These are phyloP conservation scores for Cardamine resedifolia DNA, from an alignment of 345 rosid species.

Conservation along the genomic window DNA sequence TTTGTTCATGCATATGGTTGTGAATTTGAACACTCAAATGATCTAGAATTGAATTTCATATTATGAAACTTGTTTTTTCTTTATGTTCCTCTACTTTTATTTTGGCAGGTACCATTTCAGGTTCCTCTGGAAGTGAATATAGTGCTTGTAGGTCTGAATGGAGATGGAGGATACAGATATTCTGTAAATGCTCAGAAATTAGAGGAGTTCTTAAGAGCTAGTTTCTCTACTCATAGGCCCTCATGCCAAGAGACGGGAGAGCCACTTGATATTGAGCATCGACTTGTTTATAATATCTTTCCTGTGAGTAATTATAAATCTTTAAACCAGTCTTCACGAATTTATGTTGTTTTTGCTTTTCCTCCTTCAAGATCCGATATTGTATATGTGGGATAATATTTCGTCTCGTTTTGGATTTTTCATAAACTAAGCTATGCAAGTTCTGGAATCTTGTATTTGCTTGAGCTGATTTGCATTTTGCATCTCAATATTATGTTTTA, in stretches of 20 bases:
- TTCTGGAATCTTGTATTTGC: slow-evolving; percentile 15
- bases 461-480: slow-evolving; percentile 3
- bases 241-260: slow-evolving; percentile 87
- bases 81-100: not conserved
- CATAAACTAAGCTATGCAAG: slow-evolving; percentile 9
- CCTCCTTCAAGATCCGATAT: not conserved
- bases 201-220: slow-evolving; percentile 72
- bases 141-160: slow-evolving; percentile 78
- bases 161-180: slow-evolving; percentile 92
- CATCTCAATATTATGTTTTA: not conserved
- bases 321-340: slow-evolving; percentile 7
- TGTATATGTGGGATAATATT: not conserved
- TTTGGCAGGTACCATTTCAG: slow-evolving; percentile 89
- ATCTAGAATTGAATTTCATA: slow-evolving; percentile 6
- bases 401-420: slow-evolving; percentile 9
- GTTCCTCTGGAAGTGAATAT: slow-evolving; percentile 94
- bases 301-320: slow-evolving; percentile 52
- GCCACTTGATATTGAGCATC: slow-evolving; percentile 92
- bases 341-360: not conserved
- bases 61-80: not conserved
- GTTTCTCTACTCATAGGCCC: slow-evolving; percentile 84
- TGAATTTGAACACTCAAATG: not conserved
- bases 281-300: slow-evolving; percentile 69
- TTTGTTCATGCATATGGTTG: not conserved
- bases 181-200: slow-evolving; percentile 63